These are phyloP conservation scores for Mycosphaerella arachidis DNA, from an alignment of 2,329 filamentous ascomycete genomes.

Conservation along the genomic window DNA sequence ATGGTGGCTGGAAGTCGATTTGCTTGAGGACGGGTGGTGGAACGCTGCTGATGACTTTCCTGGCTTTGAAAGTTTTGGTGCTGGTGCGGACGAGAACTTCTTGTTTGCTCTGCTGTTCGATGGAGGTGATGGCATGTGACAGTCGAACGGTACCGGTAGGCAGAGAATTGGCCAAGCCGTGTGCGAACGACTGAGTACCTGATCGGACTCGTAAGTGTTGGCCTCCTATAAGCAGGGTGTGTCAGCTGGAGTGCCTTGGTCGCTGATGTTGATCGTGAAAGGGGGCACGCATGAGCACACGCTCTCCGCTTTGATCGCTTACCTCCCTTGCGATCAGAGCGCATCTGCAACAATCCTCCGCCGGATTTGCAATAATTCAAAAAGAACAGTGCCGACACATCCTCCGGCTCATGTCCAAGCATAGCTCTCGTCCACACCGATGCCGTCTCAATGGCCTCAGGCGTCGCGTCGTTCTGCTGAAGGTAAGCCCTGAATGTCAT, in stretches of 20 bases:
- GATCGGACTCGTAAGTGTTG: conserved; percentile 49
- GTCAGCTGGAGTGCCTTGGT: no score
- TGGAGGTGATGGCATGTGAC: conserved; percentile 19
- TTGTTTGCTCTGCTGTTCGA: conserved; percentile 2
- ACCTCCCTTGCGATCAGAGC: conserved; percentile 49
- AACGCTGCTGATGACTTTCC: conserved; percentile 46
- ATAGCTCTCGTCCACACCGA: conserved; percentile 47
- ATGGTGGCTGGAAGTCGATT: conserved; percentile 45
- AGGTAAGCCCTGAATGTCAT: conserved; percentile 38
- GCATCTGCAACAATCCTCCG: conserved; percentile 48
- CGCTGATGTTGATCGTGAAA: no score
- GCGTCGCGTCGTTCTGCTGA: conserved; percentile 28
- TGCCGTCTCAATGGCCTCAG: conserved; percentile 35
- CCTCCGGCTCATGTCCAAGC: conserved; percentile 46
- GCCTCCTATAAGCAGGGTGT: conserved; percentile 25
- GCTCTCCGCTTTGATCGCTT: no score
- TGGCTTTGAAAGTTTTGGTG: conserved; percentile 31
- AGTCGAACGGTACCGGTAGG: conserved; percentile 11
- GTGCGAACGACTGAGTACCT: conserved; percentile 43
- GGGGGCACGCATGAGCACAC: no score
- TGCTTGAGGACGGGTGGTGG: conserved; percentile 43
- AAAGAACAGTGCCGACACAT: conserved; percentile 50
- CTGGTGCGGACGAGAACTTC: conserved; percentile 23
- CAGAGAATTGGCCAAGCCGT: conserved; percentile 34
- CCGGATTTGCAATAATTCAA: conserved; percentile 52